Conservation (phyloP, 805 yeast species). For the Starmera pachycereana region DNA sequence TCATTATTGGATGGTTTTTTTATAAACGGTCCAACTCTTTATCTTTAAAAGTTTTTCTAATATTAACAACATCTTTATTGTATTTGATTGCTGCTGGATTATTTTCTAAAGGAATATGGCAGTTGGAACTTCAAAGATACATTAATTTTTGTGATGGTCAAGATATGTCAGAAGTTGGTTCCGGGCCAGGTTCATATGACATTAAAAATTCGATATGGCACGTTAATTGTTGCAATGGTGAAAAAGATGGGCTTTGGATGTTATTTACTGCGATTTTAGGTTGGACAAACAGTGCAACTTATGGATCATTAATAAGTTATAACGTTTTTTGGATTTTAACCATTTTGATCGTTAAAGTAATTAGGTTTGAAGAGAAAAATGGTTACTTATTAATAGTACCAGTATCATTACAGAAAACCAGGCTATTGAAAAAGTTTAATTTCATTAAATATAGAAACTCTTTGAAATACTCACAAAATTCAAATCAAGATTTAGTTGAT, state of each 20-base stretch:
- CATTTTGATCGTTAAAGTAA: slow-evolving; percentile 30
- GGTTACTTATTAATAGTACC: slow-evolving; percentile 60
- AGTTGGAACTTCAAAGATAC: slow-evolving; percentile 68
- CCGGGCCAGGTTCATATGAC: slow-evolving; percentile 91
- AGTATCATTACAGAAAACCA: slow-evolving; percentile 43
- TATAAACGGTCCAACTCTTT: slow-evolving; percentile 74
- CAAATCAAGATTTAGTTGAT: slow-evolving; percentile 1
- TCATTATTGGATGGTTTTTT: slow-evolving; percentile 51
- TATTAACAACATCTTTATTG: slow-evolving; percentile 67
- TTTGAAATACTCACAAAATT: too few species aligned
- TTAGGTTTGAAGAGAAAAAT: slow-evolving; percentile 42
- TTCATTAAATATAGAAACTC: slow-evolving; percentile 6
- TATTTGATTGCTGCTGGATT: slow-evolving; percentile 84
- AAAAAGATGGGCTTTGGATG: slow-evolving; percentile 92
- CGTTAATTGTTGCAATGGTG: slow-evolving; percentile 89
- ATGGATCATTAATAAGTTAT: slow-evolving; percentile 73
- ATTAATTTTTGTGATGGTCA: slow-evolving; percentile 68
- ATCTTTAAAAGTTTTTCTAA: slow-evolving; percentile 64
- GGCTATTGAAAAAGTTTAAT: slow-evolving; percentile 30
- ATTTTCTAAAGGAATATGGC: slow-evolving; percentile 85
- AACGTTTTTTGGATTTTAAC: slow-evolving; percentile 55
- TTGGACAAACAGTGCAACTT: slow-evolving; percentile 92
- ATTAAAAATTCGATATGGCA: slow-evolving; percentile 79
- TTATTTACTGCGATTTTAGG: slow-evolving; percentile 80
- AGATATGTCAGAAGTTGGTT: slow-evolving; percentile 81